Conservation (phyloP, 1,284 basidiomycete genomes). For the Trametes sp. region DNA sequence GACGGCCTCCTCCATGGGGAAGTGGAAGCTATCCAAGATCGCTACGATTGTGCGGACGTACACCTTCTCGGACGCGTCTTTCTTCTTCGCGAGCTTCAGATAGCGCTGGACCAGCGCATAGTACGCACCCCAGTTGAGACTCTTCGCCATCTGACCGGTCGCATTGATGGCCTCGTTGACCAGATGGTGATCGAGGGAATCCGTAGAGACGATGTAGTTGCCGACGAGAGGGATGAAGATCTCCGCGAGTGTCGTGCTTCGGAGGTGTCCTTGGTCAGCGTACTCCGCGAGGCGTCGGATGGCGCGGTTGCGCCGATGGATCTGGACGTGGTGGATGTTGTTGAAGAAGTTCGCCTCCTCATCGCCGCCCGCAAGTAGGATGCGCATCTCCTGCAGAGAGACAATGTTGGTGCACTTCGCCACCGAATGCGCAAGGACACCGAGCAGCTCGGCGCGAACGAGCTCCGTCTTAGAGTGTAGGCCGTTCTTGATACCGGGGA, state of each 20-base stretch:
- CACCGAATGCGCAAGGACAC: slow-evolving; percentile 83
- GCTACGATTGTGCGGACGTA: slow-evolving; percentile 90
- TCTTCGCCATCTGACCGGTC: slow-evolving; percentile 78
- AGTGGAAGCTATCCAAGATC: slow-evolving; percentile 93
- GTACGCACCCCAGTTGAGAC: slow-evolving; percentile 88
- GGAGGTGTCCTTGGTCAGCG: slow-evolving; percentile 73
- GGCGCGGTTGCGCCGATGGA: slow-evolving; percentile 91
- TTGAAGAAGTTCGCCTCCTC: slow-evolving; percentile 97
- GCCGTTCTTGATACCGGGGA: slow-evolving; percentile 85
- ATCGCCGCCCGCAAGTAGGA: slow-evolving; percentile 89
- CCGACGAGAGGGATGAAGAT: slow-evolving; percentile 90
- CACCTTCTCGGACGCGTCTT: slow-evolving; percentile 80
- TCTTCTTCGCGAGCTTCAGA: slow-evolving; percentile 75
- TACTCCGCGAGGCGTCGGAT: slow-evolving; percentile 87
- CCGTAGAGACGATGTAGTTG: slow-evolving; percentile 79
- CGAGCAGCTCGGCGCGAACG: slow-evolving; percentile 88
- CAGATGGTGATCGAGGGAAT: slow-evolving; percentile 87
- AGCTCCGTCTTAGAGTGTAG: slow-evolving; percentile 86
- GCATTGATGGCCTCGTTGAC: slow-evolving; percentile 90
- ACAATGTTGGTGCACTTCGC: slow-evolving; percentile 67
- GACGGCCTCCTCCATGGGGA: slow-evolving; percentile 67
- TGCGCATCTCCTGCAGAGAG: slow-evolving; percentile 79
- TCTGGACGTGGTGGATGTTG: slow-evolving; percentile 95
- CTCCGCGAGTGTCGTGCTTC: slow-evolving; percentile 80
- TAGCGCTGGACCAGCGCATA: slow-evolving; percentile 86